Evolutionary conservation across 345 rosid species (phyloP).

Genomic region (Murraya paniculata): DNA sequence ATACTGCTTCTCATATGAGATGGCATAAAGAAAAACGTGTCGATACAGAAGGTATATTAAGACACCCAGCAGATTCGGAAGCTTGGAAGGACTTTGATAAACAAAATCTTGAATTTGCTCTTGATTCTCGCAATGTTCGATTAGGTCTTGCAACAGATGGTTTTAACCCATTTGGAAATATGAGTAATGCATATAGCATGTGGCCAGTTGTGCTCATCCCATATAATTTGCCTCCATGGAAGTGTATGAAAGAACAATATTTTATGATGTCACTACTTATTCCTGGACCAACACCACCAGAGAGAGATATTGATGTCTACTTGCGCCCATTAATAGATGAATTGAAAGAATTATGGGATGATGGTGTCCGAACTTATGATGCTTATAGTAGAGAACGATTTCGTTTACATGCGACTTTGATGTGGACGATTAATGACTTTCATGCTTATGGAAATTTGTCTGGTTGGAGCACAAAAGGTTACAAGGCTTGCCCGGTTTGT

Average conservation of each 20-base stretch:
- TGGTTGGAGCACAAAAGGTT: not conserved
- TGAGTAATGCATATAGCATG: not conserved
- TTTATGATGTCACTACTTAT: not conserved
- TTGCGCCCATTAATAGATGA: not conserved
- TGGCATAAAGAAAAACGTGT: not conserved
- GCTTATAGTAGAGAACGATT: not conserved
- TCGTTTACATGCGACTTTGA: not conserved
- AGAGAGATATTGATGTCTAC: not conserved
- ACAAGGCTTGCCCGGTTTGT: not conserved
- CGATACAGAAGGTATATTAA: not conserved
- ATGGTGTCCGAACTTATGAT: not conserved
- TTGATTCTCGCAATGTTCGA: not conserved
- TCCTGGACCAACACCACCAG: not conserved
- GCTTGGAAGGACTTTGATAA: not conserved
- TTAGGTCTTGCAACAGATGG: not conserved
- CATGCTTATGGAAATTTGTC: not conserved
- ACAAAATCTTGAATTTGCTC: not conserved
- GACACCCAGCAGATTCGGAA: not conserved
- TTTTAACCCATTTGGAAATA: not conserved
- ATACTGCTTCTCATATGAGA: not conserved
- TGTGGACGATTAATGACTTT: not conserved
- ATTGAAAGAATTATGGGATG: not conserved
- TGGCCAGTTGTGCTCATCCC: not conserved
- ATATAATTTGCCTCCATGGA: not conserved
- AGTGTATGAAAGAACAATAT: not conserved